Evolutionary conservation across 225 moss, liverwort and hornwort species (phyloP).

Genomic region (Pseudoscleropodium purum): DNA sequence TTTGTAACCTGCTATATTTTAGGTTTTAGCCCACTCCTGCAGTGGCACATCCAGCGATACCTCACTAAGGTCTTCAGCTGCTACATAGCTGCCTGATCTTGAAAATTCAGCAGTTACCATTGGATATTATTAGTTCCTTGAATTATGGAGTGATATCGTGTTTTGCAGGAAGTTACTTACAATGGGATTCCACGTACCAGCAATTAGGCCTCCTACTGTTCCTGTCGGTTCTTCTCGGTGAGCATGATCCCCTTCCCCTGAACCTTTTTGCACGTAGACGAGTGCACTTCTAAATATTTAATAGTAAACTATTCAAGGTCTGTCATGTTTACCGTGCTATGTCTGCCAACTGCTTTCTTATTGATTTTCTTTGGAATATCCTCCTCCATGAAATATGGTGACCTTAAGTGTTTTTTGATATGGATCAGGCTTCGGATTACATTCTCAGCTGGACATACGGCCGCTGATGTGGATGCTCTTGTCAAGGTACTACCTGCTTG

Average conservation of each 20-base stretch:
- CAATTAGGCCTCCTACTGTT: conserved; percentile 92
- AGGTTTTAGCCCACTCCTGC: background rate
- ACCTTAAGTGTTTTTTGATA: background rate
- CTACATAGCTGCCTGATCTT: background rate
- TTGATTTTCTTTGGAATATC: background rate
- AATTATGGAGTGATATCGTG: background rate
- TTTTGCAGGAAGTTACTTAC: conserved; percentile 66
- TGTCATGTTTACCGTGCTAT: background rate
- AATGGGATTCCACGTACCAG: conserved; percentile 86
- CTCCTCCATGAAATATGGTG: background rate
- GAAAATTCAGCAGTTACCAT: background rate
- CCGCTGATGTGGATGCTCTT: conserved; percentile 74
- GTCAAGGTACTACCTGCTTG: conserved; percentile 54
- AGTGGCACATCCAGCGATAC: background rate
- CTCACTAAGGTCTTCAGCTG: background rate
- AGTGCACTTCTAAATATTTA: background rate
- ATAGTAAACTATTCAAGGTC: background rate
- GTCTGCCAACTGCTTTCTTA: background rate
- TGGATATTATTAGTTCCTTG: background rate
- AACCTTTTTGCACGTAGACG: background rate
- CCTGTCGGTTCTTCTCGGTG: conserved; percentile 84
- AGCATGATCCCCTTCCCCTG: background rate
- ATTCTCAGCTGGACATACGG: conserved; percentile 77
- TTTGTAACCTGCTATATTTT: background rate
- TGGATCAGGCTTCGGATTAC: conserved; percentile 79